Evolutionary conservation across 1,139 yeast species (phyloP), one percentile per base, ranked within the genome.

Genomic region (Suhomyces yuchorum): DNA sequence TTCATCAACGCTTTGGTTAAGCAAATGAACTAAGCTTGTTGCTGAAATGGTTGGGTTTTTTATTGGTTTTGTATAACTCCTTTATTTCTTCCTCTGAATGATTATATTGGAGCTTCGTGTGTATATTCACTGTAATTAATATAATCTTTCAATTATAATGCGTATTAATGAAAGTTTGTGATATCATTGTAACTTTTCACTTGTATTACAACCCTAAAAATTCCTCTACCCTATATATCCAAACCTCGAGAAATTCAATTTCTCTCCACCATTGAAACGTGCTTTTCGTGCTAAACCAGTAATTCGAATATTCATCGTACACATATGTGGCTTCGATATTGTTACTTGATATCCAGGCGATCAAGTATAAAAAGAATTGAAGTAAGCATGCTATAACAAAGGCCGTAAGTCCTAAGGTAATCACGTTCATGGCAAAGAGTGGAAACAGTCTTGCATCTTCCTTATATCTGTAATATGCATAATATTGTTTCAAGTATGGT

Each of bases 1-100:
- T 87, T 83, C 90, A 93, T 93, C 81, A 93, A 93, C 86, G 87
- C 89, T 77, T 88, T 95, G 79, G 92, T 93, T 75, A 91, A 92
- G 85, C 90, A 95, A 76, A 89, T 88, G 96, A 87, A 87, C 91
- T 87, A 86, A 78, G 70, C 61, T 50, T 47, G 43, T 47, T 46
- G 46, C 38, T 43, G 18, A 41, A n/a, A 42, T 46, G 20, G 33
- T 41, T 40, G 39, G 47, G 48, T 44, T 46, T 43, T 46, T 50
- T 50, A 30, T 46, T 46, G 49, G 54, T 47, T 48, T 49, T 35
- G 49, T 42, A 32, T 42, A 43, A 47, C 46, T 47, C 46, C 50
- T 51, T 50, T 44, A 49, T 49, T 55, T 49, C 56, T 56, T 55
- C 54, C 53, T 41, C 40, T 46, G 54, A 43, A 46, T 41, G 53